These are phyloP conservation scores for Pseudonectria buxi DNA, from an alignment of 2,329 filamentous ascomycete genomes.

Conservation along the genomic window DNA sequence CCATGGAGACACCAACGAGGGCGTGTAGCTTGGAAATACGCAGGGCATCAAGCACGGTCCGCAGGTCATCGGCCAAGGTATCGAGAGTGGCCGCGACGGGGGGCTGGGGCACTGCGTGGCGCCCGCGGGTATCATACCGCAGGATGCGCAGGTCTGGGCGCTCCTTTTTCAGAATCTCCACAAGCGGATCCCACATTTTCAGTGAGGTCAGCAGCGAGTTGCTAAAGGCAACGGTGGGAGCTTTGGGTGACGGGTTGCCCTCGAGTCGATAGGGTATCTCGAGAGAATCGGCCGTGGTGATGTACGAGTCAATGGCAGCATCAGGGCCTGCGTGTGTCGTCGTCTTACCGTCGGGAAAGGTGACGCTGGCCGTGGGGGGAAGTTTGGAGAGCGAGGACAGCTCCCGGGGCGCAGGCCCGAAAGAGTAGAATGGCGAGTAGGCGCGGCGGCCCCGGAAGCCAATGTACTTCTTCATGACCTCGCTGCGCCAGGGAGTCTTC, in stretches of 20 bases:
- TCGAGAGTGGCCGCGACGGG: constrained; percentile 52
- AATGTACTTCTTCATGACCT: constrained; percentile 54
- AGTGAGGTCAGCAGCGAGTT: constrained; percentile 76
- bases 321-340: constrained; percentile 44
- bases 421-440: constrained; percentile 72
- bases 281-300: constrained; percentile 63
- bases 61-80: constrained; percentile 61
- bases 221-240: constrained; percentile 66
- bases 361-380: constrained; percentile 42
- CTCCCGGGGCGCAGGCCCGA: constrained; percentile 67
- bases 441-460: constrained; percentile 49
- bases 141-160: constrained; percentile 65
- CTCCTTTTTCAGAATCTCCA: constrained; percentile 52
- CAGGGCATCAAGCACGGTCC: constrained; percentile 59
- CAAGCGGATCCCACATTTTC: constrained; percentile 73
- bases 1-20: constrained; percentile 72
- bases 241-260: constrained; percentile 57
- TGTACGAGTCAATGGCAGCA: constrained; percentile 58
- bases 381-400: constrained; percentile 49
- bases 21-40: constrained; percentile 60
- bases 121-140: constrained; percentile 71
- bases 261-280: constrained; percentile 68
- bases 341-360: constrained; percentile 48
- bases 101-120: constrained; percentile 43
- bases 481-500: constrained; percentile 53